Conservation (phyloP, 768 basidiomycete genomes). For the Chiua virens region DNA sequence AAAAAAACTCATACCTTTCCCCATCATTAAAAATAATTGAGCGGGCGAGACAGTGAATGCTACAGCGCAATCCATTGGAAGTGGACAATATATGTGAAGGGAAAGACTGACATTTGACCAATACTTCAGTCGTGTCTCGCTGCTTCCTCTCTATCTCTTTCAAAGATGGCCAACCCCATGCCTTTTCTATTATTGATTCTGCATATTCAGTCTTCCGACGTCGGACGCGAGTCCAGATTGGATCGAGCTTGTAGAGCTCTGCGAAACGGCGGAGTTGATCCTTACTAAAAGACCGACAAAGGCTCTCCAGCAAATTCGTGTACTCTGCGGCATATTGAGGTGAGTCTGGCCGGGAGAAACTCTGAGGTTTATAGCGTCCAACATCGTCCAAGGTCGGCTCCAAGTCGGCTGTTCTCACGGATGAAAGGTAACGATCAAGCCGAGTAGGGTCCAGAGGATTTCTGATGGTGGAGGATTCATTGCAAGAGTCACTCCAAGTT, state of each 20-base stretch:
- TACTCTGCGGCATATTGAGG: constrained; percentile 54
- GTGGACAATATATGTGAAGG: neutral
- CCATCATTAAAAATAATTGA: constrained; percentile 69
- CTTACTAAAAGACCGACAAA: constrained; percentile 63
- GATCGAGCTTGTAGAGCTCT: constrained; percentile 44
- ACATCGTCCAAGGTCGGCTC: constrained; percentile 60
- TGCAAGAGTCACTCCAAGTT: constrained; percentile 1
- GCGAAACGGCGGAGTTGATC: constrained; percentile 59
- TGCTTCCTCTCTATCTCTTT: constrained; percentile 48
- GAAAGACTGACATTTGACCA: constrained; percentile 43
- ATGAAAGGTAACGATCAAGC: constrained; percentile 57
- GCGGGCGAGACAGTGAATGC: constrained; percentile 56
- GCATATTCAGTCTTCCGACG: constrained; percentile 43
- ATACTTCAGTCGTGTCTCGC: constrained; percentile 49
- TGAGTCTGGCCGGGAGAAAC: constrained; percentile 40
- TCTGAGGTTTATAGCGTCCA: constrained; percentile 52
- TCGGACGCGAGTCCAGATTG: constrained; percentile 32
- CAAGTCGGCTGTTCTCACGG: constrained; percentile 44
- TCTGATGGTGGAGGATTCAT: constrained; percentile 1
- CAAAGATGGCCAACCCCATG: constrained; percentile 71
- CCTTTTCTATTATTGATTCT: constrained; percentile 56
- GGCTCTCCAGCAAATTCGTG: constrained; percentile 46
- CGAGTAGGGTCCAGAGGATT: constrained; percentile 43
- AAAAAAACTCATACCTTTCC: constrained; percentile 50
- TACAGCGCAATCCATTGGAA: constrained; percentile 28